Evolutionary conservation across 2,329 filamentous ascomycete species (phyloP).

Genomic region (Venturiaceae sp.): DNA sequence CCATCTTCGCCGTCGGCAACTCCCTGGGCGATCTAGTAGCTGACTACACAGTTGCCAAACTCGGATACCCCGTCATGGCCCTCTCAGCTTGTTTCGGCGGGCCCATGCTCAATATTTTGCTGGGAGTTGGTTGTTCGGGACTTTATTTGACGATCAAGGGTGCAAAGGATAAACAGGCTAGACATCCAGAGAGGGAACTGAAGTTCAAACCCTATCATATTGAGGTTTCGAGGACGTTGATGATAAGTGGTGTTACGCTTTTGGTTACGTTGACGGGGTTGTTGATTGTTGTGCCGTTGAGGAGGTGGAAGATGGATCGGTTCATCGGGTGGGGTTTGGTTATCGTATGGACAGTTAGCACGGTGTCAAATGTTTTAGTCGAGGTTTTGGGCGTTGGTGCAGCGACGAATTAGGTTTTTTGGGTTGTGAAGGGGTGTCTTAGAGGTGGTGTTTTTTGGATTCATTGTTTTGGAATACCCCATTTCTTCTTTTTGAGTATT

Average conservation of each 20-base stretch:
- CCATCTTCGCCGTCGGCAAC: slow-evolving; percentile 94
- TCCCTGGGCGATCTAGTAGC: slow-evolving; percentile 90
- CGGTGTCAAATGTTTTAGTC: slow-evolving; percentile 68
- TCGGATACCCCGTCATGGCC: slow-evolving; percentile 96
- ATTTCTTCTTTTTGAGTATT: too few relatives aligned
- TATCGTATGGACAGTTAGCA: slow-evolving; percentile 70
- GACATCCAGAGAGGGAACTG: slow-evolving; percentile 56
- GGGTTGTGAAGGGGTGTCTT: too few relatives aligned
- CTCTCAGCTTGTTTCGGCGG: slow-evolving; percentile 93
- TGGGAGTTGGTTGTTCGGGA: slow-evolving; percentile 88
- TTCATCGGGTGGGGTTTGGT: slow-evolving; percentile 68
- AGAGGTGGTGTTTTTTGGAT: too few relatives aligned
- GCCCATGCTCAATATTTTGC: slow-evolving; percentile 91
- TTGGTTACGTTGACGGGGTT: slow-evolving; percentile 70
- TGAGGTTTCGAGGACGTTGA: slow-evolving; percentile 71
- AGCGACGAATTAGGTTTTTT: too few relatives aligned
- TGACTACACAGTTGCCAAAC: slow-evolving; percentile 83
- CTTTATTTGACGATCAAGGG: slow-evolving; percentile 74
- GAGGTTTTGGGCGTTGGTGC: slow-evolving; percentile 46
- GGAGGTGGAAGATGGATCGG: slow-evolving; percentile 75
- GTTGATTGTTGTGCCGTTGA: slow-evolving; percentile 71
- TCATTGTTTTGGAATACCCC: too few relatives aligned
- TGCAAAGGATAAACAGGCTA: slow-evolving; percentile 54
- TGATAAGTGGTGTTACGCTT: slow-evolving; percentile 78
- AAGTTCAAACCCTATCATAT: slow-evolving; percentile 72